phyloP scores from a whole-genome alignment of 768 basidiomycete species.

The Symmetrospora coprosmae region DNA sequence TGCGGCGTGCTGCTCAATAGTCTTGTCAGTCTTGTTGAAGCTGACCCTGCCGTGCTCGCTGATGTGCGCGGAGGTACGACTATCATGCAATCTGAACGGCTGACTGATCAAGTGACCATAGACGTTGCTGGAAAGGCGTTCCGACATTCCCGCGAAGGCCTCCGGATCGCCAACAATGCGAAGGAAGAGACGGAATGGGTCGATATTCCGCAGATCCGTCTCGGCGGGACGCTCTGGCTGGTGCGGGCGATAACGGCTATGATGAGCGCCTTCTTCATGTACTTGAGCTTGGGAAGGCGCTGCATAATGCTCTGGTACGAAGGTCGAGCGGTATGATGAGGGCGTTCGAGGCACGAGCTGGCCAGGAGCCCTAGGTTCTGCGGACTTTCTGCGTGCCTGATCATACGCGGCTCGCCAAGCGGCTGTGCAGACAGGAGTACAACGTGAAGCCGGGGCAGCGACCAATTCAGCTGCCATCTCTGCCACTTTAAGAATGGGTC shows the following conservation, averaged over 20 bases:
- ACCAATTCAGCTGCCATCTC: too few relatives aligned
- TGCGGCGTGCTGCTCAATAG: background rate
- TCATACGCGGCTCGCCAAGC: background rate
- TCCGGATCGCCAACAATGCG: background rate
- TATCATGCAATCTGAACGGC: background rate
- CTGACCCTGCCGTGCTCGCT: background rate
- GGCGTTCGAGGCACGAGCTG: background rate
- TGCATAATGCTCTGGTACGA: background rate
- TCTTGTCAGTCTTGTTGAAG: background rate
- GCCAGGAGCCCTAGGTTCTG: background rate
- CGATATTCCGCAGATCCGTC: background rate
- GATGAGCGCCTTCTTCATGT: background rate
- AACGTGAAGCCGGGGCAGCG: too few relatives aligned
- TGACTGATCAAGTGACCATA: too few relatives aligned
- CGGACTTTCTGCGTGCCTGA: background rate
- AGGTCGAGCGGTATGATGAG: background rate
- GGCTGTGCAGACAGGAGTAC: too few relatives aligned
- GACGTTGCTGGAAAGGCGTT: too few relatives aligned
- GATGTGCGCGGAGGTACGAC: background rate
- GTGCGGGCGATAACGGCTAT: background rate
- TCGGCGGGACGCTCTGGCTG: too few relatives aligned
- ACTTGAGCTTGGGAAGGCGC: background rate
- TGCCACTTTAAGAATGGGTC: too few relatives aligned
- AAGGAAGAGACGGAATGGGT: slow-evolving; percentile 1
- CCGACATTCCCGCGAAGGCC: too few relatives aligned